Evolutionary conservation across 2,329 filamentous ascomycete genomes (phyloP), one percentile per base, ranked within the genome.

Genomic region (Trichoderma lentiforme): DNA sequence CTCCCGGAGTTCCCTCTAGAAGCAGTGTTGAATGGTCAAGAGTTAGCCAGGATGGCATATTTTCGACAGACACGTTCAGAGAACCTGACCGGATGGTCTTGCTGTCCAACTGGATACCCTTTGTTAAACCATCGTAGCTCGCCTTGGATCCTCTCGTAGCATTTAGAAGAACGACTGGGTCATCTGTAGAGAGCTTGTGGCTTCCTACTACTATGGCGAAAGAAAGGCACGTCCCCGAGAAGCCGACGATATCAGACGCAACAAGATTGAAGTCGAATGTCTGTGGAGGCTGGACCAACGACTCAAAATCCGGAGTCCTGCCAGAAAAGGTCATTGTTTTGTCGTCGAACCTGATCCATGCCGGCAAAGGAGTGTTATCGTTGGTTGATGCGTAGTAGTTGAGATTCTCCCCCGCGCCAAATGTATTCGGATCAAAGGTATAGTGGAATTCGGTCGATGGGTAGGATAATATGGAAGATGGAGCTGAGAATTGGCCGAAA

Each of bases 311-410:
- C 1, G 93, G 94, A 2, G 91, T 92, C 39, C 82, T 88, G 28
- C 94, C 94, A 1, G 87, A 88, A 76, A 97, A 97, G 0, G 85
- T 86, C 51, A 97, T 82, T 0, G 81, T 84, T 2, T 79, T 79
- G 1, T 87, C 78, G 75, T 96, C 88, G 77, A 97, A 97, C n/a
- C 83, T 83, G 58, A 97, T 84, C 94, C 94, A 97, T 0, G 93
- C 91, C 24, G 94, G 94, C 43, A 97, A 83, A 43, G 94, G 94
- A n/a, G 92, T 93, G 77, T 93, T 92, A 77, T 95, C 88, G 6
- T 85, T 86, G 4, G 93, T 92, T 3, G 92, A 90, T 9, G 93
- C 93, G 78, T 96, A 95, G 80, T 94, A 97, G 72, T 89, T 89
- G 65, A 90, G 85, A 18, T 81, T 83, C 11, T 83, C 82, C 3